phyloP scores from a whole-genome alignment of 768 basidiomycete genomes.

The Boletus coccyginus region DNA sequence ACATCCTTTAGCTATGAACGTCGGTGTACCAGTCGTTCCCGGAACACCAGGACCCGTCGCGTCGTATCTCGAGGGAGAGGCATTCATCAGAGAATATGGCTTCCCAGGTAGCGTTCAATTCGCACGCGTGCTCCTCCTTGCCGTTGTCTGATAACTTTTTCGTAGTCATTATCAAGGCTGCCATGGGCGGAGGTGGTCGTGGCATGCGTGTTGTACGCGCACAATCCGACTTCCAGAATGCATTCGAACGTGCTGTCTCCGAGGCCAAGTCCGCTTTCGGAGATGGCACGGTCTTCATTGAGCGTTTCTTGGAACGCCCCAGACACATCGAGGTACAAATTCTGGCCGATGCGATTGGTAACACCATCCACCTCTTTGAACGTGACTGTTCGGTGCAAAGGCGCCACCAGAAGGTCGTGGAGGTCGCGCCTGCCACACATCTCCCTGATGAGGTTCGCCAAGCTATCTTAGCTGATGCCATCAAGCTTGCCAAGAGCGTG shows the following conservation, averaged over 20 bases:
- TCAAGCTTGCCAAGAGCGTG: slow-evolving; percentile 92
- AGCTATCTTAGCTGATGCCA: slow-evolving; percentile 85
- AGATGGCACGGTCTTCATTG: slow-evolving; percentile 98
- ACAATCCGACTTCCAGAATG: slow-evolving; percentile 83
- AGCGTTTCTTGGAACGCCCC: slow-evolving; percentile 94
- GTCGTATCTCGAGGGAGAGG: slow-evolving; percentile 71
- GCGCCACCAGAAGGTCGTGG: slow-evolving; percentile 98
- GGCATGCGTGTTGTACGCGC: slow-evolving; percentile 99
- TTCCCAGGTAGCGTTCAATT: slow-evolving; percentile 68
- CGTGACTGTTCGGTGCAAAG: slow-evolving; percentile 99
- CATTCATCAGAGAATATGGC: slow-evolving; percentile 94
- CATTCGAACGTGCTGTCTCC: slow-evolving; percentile 89
- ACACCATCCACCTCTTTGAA: slow-evolving; percentile 97
- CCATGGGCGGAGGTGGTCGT: slow-evolving; percentile 97
- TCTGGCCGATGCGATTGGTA: slow-evolving; percentile 87
- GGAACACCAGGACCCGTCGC: slow-evolving; percentile 95
- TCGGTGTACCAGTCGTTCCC: slow-evolving; percentile 94
- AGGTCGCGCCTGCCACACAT: slow-evolving; percentile 95
- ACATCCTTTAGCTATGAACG: slow-evolving; percentile 65
- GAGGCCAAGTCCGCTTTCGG: slow-evolving; percentile 98
- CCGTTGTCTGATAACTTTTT: slow-evolving; percentile 11
- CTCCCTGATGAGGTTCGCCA: slow-evolving; percentile 88
- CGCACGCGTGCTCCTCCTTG: not conserved
- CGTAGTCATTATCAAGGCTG: slow-evolving; percentile 97
- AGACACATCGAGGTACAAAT: slow-evolving; percentile 98